Evolutionary conservation across 495 filamentous ascomycete species (phyloP), one percentile per base, ranked within the genome.

Genomic region (Penicillium coprophilum): DNA sequence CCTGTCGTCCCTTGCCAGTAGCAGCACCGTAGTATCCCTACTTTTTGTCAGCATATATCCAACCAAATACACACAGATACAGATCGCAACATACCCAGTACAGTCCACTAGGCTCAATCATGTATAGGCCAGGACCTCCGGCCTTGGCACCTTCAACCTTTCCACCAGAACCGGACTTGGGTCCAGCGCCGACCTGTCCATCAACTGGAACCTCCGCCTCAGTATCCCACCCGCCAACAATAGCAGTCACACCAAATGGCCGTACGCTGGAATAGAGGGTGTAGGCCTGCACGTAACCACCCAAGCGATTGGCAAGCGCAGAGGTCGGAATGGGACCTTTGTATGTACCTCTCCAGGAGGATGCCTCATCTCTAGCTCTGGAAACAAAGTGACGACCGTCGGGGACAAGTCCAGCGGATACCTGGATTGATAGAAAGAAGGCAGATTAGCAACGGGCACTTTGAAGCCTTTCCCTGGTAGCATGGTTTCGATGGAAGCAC

Each of bases 11-110:
- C 68, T 97, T 97, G 52, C 94, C 94, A 28, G 94, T 96, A 28
- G 94, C 94, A 46, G 94, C 94, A 62, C 94, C 94, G 71, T 96
- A 96, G 76, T 98, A 98, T 11, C 94, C 94, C 86, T 89, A 51
- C 15, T 6, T 38, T 5, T 19, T 23, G 67, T 73, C 32, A 67
- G 62, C 41, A 27, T 27, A 31, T 31, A 28, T 21, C 13, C 34
- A 21, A 11, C 12, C 41, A 30, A 11, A 10, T 23, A 34, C 15
- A 10, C 19, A 48, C 12, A 4, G 24, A 38, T 27, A 7, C 30
- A 45, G 20, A 10, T 49, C 11, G 11, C 49, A 23, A 55, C 76
- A 50, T 80, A 89, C 86, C 94, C 94, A 98, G 76, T 96, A 96
- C 53, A 92, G 73, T 51, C 94, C 94, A 68, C 91, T 96, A 46